These are phyloP conservation scores for Ochetophila trinervis DNA, from an alignment of 306 rosid species.

Conservation along the genomic window DNA sequence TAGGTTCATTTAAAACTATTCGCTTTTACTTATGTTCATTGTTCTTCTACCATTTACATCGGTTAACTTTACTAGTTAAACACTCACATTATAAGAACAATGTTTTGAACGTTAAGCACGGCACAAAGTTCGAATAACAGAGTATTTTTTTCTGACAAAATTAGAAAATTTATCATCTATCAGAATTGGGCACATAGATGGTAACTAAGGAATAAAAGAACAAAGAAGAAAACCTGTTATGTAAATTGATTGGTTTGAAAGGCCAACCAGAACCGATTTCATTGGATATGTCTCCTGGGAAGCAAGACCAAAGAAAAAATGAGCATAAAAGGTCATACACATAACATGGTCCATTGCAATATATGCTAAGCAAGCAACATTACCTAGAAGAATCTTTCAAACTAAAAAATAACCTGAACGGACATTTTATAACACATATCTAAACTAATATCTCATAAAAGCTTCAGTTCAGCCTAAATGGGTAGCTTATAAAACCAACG, in stretches of 20 bases:
- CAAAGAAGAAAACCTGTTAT: slow-evolving; percentile 45
- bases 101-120: no score
- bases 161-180: background rate
- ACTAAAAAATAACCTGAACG: no score
- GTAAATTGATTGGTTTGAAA: slow-evolving; percentile 29
- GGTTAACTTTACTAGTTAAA: background rate
- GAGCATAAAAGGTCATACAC: slow-evolving; percentile 1
- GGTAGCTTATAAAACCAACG: no score
- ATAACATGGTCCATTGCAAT: background rate
- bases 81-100: no score
- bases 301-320: slow-evolving; percentile 2
- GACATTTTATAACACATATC: no score
- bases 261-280: slow-evolving; percentile 22
- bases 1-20: background rate
- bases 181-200: background rate
- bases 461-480: no score
- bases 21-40: background rate
- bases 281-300: slow-evolving; percentile 28
- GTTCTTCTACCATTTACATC: background rate
- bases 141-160: no score
- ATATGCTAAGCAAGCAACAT: no score
- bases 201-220: background rate
- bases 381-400: no score
- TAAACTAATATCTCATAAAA: no score
- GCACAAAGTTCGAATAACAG: no score